Evolutionary conservation across 768 basidiomycete species (phyloP).

Genomic region (Auricularia heimuer): DNA sequence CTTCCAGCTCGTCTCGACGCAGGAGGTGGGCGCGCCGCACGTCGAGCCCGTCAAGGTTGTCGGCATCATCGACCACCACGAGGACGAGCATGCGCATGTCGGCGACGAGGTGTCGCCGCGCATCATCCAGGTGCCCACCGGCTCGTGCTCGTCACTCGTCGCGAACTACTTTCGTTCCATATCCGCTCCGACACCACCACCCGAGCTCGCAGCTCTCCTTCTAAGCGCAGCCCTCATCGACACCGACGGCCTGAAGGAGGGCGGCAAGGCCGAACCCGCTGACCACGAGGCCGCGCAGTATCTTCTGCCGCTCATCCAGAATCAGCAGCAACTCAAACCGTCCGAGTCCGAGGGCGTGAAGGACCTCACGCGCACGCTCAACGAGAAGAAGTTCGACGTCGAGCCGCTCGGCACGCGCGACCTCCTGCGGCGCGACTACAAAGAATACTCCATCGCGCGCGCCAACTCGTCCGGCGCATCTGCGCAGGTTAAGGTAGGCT

Average conservation of each 20-base stretch:
- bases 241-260: conserved; percentile 66
- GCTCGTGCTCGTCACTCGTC: conserved; percentile 71
- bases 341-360: conserved; percentile 28
- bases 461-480: conserved; percentile 8
- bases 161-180: conserved; percentile 31
- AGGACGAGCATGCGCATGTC: conserved; percentile 63
- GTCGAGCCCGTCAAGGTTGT: conserved; percentile 37
- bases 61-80: conserved; percentile 85
- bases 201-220: conserved; percentile 67
- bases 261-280: conserved; percentile 60
- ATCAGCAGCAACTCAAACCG: conserved; percentile 2
- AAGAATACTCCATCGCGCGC: conserved; percentile 60
- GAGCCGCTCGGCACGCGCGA: conserved; percentile 60
- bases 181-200: conserved; percentile 30
- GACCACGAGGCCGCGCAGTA: conserved; percentile 58
- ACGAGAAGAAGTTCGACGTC: conserved; percentile 55
- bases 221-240: conserved; percentile 79
- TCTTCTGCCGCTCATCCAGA: conserved; percentile 50
- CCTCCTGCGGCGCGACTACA: conserved; percentile 90
- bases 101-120: conserved; percentile 43
- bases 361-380: conserved; percentile 38
- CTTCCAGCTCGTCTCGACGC: conserved; percentile 23
- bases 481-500: conserved; percentile 49
- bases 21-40: conserved; percentile 23
- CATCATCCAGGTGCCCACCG: conserved; percentile 50